Evolutionary conservation across 2,329 filamentous ascomycete species (phyloP), one percentile per base, ranked within the genome.

Genomic region (Parascedosporium putredinis): DNA sequence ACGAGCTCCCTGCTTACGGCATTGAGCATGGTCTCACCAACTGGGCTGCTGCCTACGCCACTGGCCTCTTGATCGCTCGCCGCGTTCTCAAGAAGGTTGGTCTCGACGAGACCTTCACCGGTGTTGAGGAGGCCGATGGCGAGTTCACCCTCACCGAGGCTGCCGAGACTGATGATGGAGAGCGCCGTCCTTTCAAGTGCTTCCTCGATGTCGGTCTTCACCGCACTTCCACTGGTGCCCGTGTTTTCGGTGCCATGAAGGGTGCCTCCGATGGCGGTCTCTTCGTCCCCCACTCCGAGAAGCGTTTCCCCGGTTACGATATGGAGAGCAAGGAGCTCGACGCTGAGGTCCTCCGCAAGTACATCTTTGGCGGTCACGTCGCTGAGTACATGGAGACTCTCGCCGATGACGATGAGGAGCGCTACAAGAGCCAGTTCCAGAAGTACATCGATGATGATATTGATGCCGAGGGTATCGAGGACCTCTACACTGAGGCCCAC

Each of bases 371-470:
- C 67, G 91, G 93, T 55, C 93, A 98, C 83, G 88, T 98, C 58
- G 90, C 91, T 62, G 93, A 98, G 83, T 98, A 98, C 84, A 98
- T 98, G 93, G 93, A 98, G 85, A 93, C 86, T 53, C 87, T 98
- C 58, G 93, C 93, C 74, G 93, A 98, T 65, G 93, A 98, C 69
- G 93, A 98, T 68, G 93, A 98, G 86, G 93, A 98, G 83, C 90
- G 93, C 70, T 98, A 88, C 88, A 91, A 91, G 81, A 83, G 81
- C 63, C 93, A 98, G 80, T 98, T 98, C 86, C 78, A 83, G 72
- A 85, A 93, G 75, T 98, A 98, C 82, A 86, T 95, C 61, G 91
- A 98, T 59, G 88, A 95, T 67, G 93, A 95, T 63, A 72, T 98
- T 59, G 91, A 97, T 78, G 90, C 93, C 57, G 93, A 96, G 65